These are phyloP conservation scores for Allantophomopsis cytisporea DNA, from an alignment of 2,329 filamentous ascomycete species.

Conservation along the genomic window DNA sequence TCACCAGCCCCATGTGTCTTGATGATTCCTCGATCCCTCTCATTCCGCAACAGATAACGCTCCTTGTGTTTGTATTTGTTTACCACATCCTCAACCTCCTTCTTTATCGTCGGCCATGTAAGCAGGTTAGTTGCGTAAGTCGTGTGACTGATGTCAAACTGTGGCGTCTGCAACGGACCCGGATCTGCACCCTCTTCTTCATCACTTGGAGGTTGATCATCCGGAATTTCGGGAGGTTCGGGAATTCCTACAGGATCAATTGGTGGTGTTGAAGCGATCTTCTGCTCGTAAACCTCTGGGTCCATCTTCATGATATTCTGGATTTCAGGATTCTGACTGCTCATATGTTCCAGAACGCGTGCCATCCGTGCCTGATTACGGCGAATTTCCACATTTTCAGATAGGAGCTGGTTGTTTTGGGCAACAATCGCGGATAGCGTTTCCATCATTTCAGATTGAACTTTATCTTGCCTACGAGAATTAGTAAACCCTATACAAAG, in stretches of 20 bases:
- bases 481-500: too few species aligned
- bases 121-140: slow-evolving; percentile 79
- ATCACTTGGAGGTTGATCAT: slow-evolving; percentile 9
- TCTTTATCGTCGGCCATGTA: slow-evolving; percentile 53
- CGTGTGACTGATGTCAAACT: slow-evolving; percentile 75
- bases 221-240: slow-evolving; percentile 20
- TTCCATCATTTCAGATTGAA: slow-evolving; percentile 45
- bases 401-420: too few species aligned
- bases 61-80: slow-evolving; percentile 35
- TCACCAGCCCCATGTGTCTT: slow-evolving; percentile 71
- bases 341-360: slow-evolving; percentile 1
- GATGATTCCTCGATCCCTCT: slow-evolving; percentile 61
- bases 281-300: too few species aligned
- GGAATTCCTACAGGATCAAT: slow-evolving; percentile 13
- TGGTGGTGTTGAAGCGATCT: too few species aligned
- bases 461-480: slow-evolving; percentile 30
- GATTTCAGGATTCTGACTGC: not conserved
- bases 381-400: too few species aligned
- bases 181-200: slow-evolving; percentile 25
- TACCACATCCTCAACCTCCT: slow-evolving; percentile 40
- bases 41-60: slow-evolving; percentile 64
- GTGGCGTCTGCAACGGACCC: slow-evolving; percentile 44
- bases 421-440: slow-evolving; percentile 14
- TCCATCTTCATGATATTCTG: too few species aligned
- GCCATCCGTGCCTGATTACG: too few species aligned